These are phyloP conservation scores for Alternaria angustiovoidea DNA, from an alignment of 2,329 filamentous ascomycete species.

Conservation along the genomic window DNA sequence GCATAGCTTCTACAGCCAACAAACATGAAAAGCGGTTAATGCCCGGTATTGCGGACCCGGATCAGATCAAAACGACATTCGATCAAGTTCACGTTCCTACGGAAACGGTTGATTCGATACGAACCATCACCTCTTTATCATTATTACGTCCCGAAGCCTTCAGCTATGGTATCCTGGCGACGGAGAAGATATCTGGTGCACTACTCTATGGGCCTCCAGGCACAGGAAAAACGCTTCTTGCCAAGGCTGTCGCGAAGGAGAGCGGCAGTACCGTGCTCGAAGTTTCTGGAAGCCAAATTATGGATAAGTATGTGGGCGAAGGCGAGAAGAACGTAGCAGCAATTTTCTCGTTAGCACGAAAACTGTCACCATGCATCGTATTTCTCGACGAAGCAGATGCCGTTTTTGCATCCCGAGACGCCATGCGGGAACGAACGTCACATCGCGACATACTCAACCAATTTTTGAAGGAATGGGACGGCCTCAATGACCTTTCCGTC, in stretches of 20 bases:
- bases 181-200: conserved; percentile 88
- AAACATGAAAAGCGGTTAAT: conserved; percentile 84
- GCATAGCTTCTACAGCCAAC: conserved; percentile 56
- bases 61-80: conserved; percentile 86
- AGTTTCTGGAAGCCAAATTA: conserved; percentile 87
- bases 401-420: conserved; percentile 80
- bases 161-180: conserved; percentile 89
- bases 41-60: conserved; percentile 80
- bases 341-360: conserved; percentile 89
- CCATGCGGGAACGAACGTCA: conserved; percentile 69
- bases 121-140: conserved; percentile 87
- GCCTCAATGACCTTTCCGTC: conserved; percentile 80
- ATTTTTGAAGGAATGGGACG: conserved; percentile 96
- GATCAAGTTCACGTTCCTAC: conserved; percentile 81
- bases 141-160: conserved; percentile 93
- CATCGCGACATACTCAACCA: conserved; percentile 95
- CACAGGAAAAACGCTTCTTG: conserved; percentile 71
- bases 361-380: conserved; percentile 88
- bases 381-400: conserved; percentile 98
- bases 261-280: conserved; percentile 77
- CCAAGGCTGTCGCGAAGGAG: conserved; percentile 71
- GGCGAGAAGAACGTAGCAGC: conserved; percentile 94
- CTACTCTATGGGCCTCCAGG: conserved; percentile 85
- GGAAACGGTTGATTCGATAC: conserved; percentile 86
- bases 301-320: conserved; percentile 96